Evolutionary conservation across 495 filamentous ascomycete species (phyloP), one percentile per base, ranked within the genome.

Genomic region (Aspergillus olivimuriae): DNA sequence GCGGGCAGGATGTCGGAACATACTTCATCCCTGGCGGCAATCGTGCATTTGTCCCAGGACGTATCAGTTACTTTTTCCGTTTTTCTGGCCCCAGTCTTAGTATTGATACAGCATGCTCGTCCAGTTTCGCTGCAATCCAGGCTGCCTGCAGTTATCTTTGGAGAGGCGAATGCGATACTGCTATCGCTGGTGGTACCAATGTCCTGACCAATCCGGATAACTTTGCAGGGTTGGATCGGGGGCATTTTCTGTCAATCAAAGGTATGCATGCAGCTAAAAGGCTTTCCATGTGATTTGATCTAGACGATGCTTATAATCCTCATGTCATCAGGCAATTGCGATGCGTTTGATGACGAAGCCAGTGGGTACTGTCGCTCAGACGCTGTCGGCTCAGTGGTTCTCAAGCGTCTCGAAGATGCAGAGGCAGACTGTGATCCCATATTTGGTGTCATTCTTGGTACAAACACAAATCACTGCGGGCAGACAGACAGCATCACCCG

Each of bases 1-100:
- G 85, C 36, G 83, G 85, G 12, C 82, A 96, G 53, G 86, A 94
- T 47, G 82, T 95, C 43, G 89, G 94, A 59, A 95, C 89, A 1
- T 95, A 95, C 60, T 95, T 82, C 66, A 95, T 94, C 56, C 89
- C 89, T 0, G 89, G 89, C 36, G 89, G 86, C 53, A 84, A 90
- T 14, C 78, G 87, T 33, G 89, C 89, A 12, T 95, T 95, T 46
- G 83, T 82, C 2, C 87, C 90, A 0, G 90, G 89, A 2, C 77
- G 89, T 22, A 90, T 95, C 57, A 94, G 91, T 53, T 84, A 84
- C 56, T 84, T 86, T 55, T 88, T 95, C 59, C 88, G 88, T 40
- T 94, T 94, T 59, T 83, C 78, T 48, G 89, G 89, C 0, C 89
- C 89, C 0, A 92, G 86, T 50, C 79, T 87, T 56, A 88, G 80